Evolutionary conservation across 2,329 filamentous ascomycete species (phyloP), one percentile per base, ranked within the genome.

Genomic region (Xylariales sp.): DNA sequence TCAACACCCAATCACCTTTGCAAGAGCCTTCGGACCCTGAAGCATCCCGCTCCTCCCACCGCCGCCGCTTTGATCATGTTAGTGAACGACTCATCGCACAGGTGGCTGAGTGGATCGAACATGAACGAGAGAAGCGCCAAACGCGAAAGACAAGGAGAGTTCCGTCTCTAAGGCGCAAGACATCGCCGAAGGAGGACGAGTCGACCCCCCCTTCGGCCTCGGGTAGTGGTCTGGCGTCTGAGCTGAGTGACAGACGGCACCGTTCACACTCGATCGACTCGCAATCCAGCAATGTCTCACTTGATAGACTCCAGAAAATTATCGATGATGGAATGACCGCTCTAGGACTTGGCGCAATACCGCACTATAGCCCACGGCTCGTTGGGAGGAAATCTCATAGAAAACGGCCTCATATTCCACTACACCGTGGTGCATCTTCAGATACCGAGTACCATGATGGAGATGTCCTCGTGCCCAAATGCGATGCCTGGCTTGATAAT

Each of bases 401-500:
- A 27, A 56, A 47, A 34, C 55, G 56, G 21, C 57, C 57, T 5
- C 14, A 30, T 11, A 40, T 61, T 25, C 62, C 59, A 15, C 64
- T 65, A 52, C 69, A 58, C 49, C 70, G 67, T 12, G 63, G 67
- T 2, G 73, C 71, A 5, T 88, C 85, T 4, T 93, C 88, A 0
- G 91, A 96, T 50, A 94, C 89, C 0, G 91, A 97, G 41, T 86
- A 83, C 49, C 67, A 78, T 13, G 90, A 95, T 45, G 79, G 79
- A n/a, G 88, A 95, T 45, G 72, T 80, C 14, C 63, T 86, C n/a
- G 88, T 95, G 2, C 91, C 91, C 1, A 80, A 78, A 46, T 94
- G 90, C 49, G 88, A 96, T 59, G 88, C 80, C 6, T 70, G 83
- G 31, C 72, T 97, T 15, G 91, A 97, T 63, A 96, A 96, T 55